A percentile compares a stretch with the other conserved stretches of the same genome.
phyloP scores from a whole-genome alignment of 495 filamentous ascomycete genomes.

The Barbatosphaeria neglecta region DNA sequence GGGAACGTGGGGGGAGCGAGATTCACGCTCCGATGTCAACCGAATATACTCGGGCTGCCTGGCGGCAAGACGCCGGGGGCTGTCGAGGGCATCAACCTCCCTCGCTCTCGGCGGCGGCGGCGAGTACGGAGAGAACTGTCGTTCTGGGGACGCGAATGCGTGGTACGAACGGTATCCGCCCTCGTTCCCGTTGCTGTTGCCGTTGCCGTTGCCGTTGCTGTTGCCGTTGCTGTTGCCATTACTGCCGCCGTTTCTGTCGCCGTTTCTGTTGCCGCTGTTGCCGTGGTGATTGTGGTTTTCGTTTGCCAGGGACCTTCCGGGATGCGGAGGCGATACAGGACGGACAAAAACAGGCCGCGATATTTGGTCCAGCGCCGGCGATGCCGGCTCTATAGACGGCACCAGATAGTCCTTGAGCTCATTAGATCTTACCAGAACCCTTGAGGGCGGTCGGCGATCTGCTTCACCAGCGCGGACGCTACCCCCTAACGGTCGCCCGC shows the following conservation, averaged over 20 bases:
- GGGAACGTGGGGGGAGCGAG: not conserved
- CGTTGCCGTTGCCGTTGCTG: no score
- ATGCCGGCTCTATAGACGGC: constrained; percentile 27
- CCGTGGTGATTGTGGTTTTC: not conserved
- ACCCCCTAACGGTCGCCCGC: no score
- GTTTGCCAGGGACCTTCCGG: not conserved
- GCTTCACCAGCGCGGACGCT: not conserved
- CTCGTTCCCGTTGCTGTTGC: no score
- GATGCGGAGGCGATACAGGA: not conserved
- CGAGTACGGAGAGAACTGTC: not conserved
- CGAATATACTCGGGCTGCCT: not conserved
- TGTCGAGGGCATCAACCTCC: not conserved
- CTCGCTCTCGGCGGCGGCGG: not conserved
- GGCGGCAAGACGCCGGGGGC: not conserved
- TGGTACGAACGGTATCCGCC: no score
- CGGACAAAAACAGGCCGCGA: constrained; percentile 1
- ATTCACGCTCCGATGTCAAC: not conserved
- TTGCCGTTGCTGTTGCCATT: no score
- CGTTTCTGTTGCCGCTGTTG: no score
- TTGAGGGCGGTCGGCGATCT: not conserved
- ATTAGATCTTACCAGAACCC: constrained; percentile 9
- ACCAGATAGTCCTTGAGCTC: constrained; percentile 27
- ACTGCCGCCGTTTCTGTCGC: no score
- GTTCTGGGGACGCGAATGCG: no score
- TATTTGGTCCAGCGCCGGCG: constrained; percentile 11